Evolutionary conservation across 495 filamentous ascomycete genomes (phyloP), one percentile per base, ranked within the genome.

Genomic region (Trichoderma parareesei): DNA sequence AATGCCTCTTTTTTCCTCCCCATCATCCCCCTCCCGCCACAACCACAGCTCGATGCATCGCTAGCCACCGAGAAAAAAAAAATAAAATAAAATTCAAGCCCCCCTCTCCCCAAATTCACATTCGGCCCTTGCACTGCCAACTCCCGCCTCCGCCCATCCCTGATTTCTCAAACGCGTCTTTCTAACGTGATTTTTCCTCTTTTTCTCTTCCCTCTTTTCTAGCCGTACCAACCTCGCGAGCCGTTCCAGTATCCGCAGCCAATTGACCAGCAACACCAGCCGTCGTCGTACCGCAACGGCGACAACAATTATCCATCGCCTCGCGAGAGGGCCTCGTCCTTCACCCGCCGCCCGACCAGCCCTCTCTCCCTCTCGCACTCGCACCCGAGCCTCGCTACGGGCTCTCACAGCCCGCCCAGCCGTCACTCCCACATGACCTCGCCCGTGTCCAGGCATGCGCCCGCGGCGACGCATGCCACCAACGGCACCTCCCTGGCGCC

Each of bases 251-350:
- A 81, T 68, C 71, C 78, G 38, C 76, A 74, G 64, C 65, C 75
- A 5, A 72, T 77, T 37, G 65, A 66, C 37, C 75, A 80, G 40
- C 71, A 75, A 43, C 79, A 57, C 53, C 53, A 57, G 53, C 27
- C 27, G 27, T 57, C 73, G 57, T 79, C 82, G 69, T 82, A 83
- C 66, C 85, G 82, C 74, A 86, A 85, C 78, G 85, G 83, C 27
- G 33, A 57, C 33, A 78, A 57, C 33, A 78, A 77, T 65, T 87
- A 86, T 70, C 78, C 83, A 71, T 77, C 87, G 71, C 71, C 86
- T 13, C 20, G 53, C 11, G 27, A 20, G 20, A 57, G 53, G 53
- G 38, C 38, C 73, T 76, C 84, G 71, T 66, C 82, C 75, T 64
- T 84, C 71, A 70, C 78, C 71, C 75, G 78, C 71, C 75, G 77